Evolutionary conservation across 1,284 basidiomycete genomes (phyloP).

Genomic region (Puccinia polysora): DNA sequence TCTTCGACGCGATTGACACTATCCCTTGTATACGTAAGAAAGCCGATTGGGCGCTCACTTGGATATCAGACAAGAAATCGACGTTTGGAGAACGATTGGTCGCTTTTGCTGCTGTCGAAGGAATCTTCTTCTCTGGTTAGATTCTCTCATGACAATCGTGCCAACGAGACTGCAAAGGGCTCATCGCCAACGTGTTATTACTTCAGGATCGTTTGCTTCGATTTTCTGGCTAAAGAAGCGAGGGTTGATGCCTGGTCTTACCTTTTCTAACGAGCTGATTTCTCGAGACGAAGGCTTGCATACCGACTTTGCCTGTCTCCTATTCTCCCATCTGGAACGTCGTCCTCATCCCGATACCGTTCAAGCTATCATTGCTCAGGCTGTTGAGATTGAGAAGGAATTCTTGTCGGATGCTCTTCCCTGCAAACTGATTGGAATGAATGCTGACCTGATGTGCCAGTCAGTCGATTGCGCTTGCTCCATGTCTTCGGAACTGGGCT

Average conservation of each 20-base stretch:
- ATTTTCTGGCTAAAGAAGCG: slow-evolving; percentile 99
- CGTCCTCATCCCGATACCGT: slow-evolving; percentile 77
- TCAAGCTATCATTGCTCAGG: slow-evolving; percentile 70
- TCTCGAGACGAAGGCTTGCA: slow-evolving; percentile 97
- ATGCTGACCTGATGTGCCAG: slow-evolving; percentile 55
- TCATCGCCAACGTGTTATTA: neutral
- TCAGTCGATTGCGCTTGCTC: neutral
- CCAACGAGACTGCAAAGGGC: neutral
- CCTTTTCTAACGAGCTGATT: slow-evolving; percentile 91
- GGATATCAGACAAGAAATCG: slow-evolving; percentile 80
- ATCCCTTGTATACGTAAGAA: slow-evolving; percentile 81
- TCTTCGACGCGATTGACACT: slow-evolving; percentile 88
- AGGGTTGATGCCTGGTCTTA: slow-evolving; percentile 94
- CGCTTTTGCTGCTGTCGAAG: slow-evolving; percentile 97
- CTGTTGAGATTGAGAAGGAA: slow-evolving; percentile 60
- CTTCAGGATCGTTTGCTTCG: slow-evolving; percentile 60
- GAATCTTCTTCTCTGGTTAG: slow-evolving; percentile 95
- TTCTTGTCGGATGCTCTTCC: slow-evolving; percentile 57
- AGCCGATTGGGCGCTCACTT: slow-evolving; percentile 86
- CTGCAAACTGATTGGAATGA: slow-evolving; percentile 59
- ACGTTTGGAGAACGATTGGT: slow-evolving; percentile 87
- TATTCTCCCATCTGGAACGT: slow-evolving; percentile 78
- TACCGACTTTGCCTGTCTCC: slow-evolving; percentile 86
- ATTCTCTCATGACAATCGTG: slow-evolving; percentile 56
- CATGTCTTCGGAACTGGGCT: neutral